Base-by-base conservation (phyloP, 257 asterid genomes). In the Plantago major region DNA sequence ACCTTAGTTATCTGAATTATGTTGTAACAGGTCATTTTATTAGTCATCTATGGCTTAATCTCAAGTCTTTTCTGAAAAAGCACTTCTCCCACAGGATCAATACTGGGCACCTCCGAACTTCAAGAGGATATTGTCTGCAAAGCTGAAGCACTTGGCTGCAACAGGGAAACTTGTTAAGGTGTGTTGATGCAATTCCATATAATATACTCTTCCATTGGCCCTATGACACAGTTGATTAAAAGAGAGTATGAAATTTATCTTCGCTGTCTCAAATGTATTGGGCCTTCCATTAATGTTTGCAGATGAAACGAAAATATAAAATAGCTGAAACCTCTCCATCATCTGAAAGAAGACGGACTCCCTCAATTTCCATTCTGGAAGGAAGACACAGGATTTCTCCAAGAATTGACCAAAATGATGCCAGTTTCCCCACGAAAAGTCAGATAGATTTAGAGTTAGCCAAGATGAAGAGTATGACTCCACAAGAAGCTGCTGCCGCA, bases 61-160 rank as follows among this genome's bases (percentile, higher is more conserved):
- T 40, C 11, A 43, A 47, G 16, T 47, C 15, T 52, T 18, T 18
- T 45, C 50, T 64, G 60, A 30, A 33, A 63, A 9, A 64, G 12
- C 37, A 33, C 40, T 7, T 33, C 40, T 45, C 55, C 12, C 57
- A 37, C 71, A 91, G 98, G 96, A 90, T 67, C 91, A 87, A 73
- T 90, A 83, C 67, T 85, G 96, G 95, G 94, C 95, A 52, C 98
- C 98, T 64, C 85, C 94, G 49, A 85, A 91, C 79, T 91, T 91
- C 72, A 88, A 84, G 79, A 79, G 96, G 78, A 75, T 91, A 72
- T 75, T 91, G 77, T 88, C 98, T 48, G 87, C 88, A 5, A 88
- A 91, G 65, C 72, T 88, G 79, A 91, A 82, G 78, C 84, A 85
- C 67, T 66, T 91, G 79, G 88, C 85, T 64, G 88, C 96, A 26